Evolutionary conservation across 2,329 filamentous ascomycete species (phyloP), one percentile per base, ranked within the genome.

Genomic region (Aspergillus novoparasiticus): DNA sequence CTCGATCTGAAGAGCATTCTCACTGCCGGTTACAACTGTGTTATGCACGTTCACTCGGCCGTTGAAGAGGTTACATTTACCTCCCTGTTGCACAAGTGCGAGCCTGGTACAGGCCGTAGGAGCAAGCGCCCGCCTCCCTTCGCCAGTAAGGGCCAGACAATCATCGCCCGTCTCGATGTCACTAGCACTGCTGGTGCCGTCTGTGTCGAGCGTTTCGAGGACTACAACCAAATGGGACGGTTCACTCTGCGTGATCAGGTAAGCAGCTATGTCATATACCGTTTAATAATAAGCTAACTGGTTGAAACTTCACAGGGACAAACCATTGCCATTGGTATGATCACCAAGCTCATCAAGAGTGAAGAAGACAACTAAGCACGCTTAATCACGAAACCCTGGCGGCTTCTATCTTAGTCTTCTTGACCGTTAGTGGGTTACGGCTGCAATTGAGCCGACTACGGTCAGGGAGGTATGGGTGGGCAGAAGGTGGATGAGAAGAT

Each of bases 281-380:
- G 57, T 67, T 63, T 64, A 28, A 76, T 71, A 26, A 16, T 30
- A 63, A 60, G 60, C 64, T 76, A 58, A 71, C 39, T 3, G 9
- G 26, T 67, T 58, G 23, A 16, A 70, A 67, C 76, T 60, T 14
- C 11, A 48, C 75, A 98, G 89, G 95, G 95, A 73, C 94, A 98
- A 91, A 99, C 95, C 0, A 97, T 99, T 83, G 95, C 95, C 61
- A 99, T 99, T 82, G 95, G 95, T 75, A 99, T 99, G 87, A 96
- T 99, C 78, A 97, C 93, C 64, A 97, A 94, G 86, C 86, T 99
- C 65, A 87, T 91, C 70, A 51, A 32, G 19, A 58, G 59, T 34
- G 28, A 68, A 23, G 72, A 75, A 36, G 61, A 66, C 28, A 68
- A 71, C 32, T 68, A 70, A 63, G 61, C 32, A 63, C 41, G 53